phyloP scores from a whole-genome alignment of 2,329 filamentous ascomycete species.

The Trichoderma brevicompactum region DNA sequence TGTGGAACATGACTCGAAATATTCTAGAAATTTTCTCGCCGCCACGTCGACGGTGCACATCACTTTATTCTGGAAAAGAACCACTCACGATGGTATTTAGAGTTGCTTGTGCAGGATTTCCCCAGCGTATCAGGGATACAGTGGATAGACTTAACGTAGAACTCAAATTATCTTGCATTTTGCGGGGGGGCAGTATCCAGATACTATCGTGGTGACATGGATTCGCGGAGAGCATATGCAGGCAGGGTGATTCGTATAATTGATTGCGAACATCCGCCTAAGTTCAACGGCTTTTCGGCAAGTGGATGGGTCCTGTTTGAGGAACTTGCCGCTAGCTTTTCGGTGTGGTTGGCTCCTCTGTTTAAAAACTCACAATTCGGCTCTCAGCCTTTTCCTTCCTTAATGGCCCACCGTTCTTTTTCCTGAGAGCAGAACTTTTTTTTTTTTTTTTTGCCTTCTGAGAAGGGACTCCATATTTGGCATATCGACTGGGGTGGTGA shows the following conservation, averaged over 20 bases:
- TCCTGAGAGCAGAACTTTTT: background rate
- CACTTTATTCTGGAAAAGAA: background rate
- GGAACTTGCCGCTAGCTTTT: conserved; percentile 11
- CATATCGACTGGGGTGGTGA: background rate
- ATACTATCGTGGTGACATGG: background rate
- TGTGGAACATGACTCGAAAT: conserved; percentile 26
- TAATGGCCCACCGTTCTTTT: background rate
- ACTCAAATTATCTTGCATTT: conserved; percentile 12
- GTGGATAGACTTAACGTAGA: conserved; percentile 17
- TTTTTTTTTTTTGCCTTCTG: background rate
- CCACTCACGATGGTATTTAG: conserved; percentile 10
- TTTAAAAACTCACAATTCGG: conserved; percentile 9
- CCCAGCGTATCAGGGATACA: conserved; percentile 9
- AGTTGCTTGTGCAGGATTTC: background rate
- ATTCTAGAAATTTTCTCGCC: conserved; percentile 27
- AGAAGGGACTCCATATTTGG: background rate
- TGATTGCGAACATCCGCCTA: conserved; percentile 6
- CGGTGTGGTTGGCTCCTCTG: background rate
- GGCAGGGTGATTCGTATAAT: background rate
- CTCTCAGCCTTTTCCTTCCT: background rate
- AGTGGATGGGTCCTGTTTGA: conserved; percentile 16
- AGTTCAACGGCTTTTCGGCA: conserved; percentile 12
- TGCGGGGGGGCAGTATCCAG: background rate
- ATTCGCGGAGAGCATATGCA: conserved; percentile 4
- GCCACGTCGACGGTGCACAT: conserved; percentile 9